These are phyloP conservation scores for Saxophila tyrrhenica DNA, from an alignment of 495 filamentous ascomycete species.

Conservation along the genomic window DNA sequence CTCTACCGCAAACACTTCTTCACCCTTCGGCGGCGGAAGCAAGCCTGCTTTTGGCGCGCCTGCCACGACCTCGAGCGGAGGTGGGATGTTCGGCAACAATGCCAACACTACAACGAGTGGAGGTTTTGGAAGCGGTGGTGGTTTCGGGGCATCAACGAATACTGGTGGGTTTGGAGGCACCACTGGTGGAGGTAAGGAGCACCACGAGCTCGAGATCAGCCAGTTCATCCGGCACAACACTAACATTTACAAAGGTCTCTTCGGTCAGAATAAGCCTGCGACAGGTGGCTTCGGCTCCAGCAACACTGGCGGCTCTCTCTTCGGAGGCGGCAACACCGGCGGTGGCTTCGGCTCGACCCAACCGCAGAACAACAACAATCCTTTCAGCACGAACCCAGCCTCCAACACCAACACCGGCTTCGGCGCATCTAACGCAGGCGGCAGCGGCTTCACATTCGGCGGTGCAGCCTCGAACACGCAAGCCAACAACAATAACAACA, in stretches of 20 bases:
- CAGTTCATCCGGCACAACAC: background rate
- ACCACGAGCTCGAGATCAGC: no score
- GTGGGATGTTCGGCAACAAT: slow-evolving; percentile 40
- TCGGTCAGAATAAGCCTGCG: slow-evolving; percentile 32
- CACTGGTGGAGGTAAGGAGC: slow-evolving; percentile 28
- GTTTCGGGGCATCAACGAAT: slow-evolving; percentile 38
- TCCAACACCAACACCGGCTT: slow-evolving; percentile 13
- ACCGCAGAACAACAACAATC: slow-evolving; percentile 10
- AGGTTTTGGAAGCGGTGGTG: slow-evolving; percentile 34
- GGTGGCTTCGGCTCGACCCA: slow-evolving; percentile 36
- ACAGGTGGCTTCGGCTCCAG: slow-evolving; percentile 23
- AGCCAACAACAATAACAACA: slow-evolving; percentile 43
- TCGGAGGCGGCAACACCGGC: slow-evolving; percentile 29
- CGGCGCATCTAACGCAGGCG: slow-evolving; percentile 4
- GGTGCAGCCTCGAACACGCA: slow-evolving; percentile 27
- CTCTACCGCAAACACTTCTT: slow-evolving; percentile 27
- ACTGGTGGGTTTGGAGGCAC: slow-evolving; percentile 36
- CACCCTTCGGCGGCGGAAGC: slow-evolving; percentile 24
- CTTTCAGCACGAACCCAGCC: slow-evolving; percentile 8
- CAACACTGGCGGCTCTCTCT: slow-evolving; percentile 14
- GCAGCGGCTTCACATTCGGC: slow-evolving; percentile 28
- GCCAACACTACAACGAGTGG: slow-evolving; percentile 28
- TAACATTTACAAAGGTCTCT: slow-evolving; percentile 32
- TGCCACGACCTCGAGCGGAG: slow-evolving; percentile 28
- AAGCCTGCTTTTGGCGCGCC: slow-evolving; percentile 18